phyloP scores from a whole-genome alignment of 2,329 filamentous ascomycete genomes.

The Dothideomycetes sp. region DNA sequence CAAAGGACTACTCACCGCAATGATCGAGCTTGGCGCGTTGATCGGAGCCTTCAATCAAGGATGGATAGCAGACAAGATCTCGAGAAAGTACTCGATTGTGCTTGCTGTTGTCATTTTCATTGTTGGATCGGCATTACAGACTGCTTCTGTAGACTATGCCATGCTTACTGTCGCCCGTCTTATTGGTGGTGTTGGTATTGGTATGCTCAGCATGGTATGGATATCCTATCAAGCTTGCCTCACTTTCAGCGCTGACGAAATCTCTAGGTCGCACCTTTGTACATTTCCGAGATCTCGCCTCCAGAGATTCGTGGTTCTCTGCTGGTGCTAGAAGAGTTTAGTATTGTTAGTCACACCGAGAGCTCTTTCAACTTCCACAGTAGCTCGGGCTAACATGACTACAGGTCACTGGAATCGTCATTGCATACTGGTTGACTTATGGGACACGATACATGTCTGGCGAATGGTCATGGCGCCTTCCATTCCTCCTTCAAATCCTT shows the following conservation, averaged over 20 bases:
- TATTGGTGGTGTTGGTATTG: slow-evolving; percentile 41
- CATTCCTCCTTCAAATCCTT: slow-evolving; percentile 36
- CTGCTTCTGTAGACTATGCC: slow-evolving; percentile 36
- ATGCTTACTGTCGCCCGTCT: slow-evolving; percentile 41
- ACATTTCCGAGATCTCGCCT: slow-evolving; percentile 25
- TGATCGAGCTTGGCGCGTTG: slow-evolving; percentile 44
- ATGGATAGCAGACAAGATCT: slow-evolving; percentile 42
- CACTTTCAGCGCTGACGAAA: slow-evolving; percentile 29
- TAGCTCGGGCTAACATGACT: no score
- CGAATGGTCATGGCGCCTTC: slow-evolving; percentile 37
- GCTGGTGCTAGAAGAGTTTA: slow-evolving; percentile 40
- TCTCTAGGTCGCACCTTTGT: slow-evolving; percentile 41
- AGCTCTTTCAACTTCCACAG: no score
- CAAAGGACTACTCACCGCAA: slow-evolving; percentile 39
- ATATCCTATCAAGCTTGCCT: no score
- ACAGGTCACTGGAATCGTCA: slow-evolving; percentile 37
- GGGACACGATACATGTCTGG: slow-evolving; percentile 31
- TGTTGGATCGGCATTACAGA: slow-evolving; percentile 40
- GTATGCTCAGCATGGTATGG: no score
- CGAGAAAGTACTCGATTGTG: slow-evolving; percentile 41
- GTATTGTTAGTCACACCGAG: no score
- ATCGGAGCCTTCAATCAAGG: slow-evolving; percentile 33
- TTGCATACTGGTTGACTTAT: slow-evolving; percentile 46
- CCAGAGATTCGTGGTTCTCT: slow-evolving; percentile 29
- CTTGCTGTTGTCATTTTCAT: slow-evolving; percentile 42